Evolutionary conservation across 495 filamentous ascomycete species (phyloP).

Genomic region (Hypoxylon lenormandii): DNA sequence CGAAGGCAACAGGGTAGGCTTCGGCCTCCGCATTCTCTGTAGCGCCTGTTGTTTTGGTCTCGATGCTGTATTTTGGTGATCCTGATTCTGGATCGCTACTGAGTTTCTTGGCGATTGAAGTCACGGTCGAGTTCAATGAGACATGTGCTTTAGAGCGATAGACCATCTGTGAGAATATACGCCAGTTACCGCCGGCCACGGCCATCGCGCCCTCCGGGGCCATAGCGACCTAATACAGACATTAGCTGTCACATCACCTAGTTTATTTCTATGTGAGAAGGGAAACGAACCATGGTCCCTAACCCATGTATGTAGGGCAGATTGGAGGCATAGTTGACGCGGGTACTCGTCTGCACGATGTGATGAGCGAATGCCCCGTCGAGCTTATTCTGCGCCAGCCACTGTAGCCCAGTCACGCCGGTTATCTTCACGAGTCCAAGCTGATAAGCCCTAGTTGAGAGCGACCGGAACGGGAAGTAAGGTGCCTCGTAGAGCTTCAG

Average conservation of each 20-base stretch:
- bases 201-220: constrained; percentile 84
- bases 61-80: constrained; percentile 63
- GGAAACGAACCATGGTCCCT: constrained; percentile 82
- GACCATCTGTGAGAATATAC: constrained; percentile 87
- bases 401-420: constrained; percentile 75
- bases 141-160: constrained; percentile 70
- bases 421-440: constrained; percentile 75
- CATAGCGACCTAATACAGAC: constrained; percentile 66
- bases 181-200: constrained; percentile 91
- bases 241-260: constrained; percentile 30
- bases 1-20: constrained; percentile 66
- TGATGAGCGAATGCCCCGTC: constrained; percentile 76
- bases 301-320: constrained; percentile 85
- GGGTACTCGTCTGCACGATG: constrained; percentile 89
- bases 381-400: constrained; percentile 77
- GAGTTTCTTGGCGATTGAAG: constrained; percentile 64
- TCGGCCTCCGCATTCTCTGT: constrained; percentile 33
- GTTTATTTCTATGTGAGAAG: too few species aligned
- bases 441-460: constrained; percentile 73
- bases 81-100: constrained; percentile 26
- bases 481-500: constrained; percentile 83
- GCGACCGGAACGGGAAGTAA: constrained; percentile 81
- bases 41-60: constrained; percentile 50
- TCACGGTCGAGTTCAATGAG: constrained; percentile 77
- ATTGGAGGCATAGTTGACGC: constrained; percentile 97